These are phyloP conservation scores for Scutellaria galericulata DNA, from an alignment of 257 asterid genomes.

Conservation along the genomic window DNA sequence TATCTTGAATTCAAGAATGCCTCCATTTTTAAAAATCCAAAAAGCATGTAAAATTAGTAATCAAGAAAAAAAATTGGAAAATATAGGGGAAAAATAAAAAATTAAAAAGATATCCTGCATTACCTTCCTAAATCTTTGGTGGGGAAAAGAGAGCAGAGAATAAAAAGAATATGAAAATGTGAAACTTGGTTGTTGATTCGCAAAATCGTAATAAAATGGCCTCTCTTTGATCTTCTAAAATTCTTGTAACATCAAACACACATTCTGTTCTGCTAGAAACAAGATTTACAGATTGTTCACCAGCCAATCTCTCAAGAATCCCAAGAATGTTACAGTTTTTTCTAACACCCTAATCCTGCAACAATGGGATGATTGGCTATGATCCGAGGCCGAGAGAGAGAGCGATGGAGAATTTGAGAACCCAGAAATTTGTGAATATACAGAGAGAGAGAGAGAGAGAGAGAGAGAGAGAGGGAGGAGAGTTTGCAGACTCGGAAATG, in stretches of 20 bases:
- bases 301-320: constrained; percentile 33
- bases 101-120: neutral
- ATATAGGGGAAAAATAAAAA: neutral
- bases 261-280: neutral
- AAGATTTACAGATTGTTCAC: constrained; percentile 6
- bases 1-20: constrained; percentile 8
- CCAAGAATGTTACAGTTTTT: constrained; percentile 22
- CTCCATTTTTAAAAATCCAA: neutral
- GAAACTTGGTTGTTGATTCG: constrained; percentile 13
- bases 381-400: constrained; percentile 26
- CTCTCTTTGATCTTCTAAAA: constrained; percentile 29
- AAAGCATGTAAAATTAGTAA: neutral
- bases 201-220: constrained; percentile 11
- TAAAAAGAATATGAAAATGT: neutral
- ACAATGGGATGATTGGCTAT: constrained; percentile 46
- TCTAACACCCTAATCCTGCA: constrained; percentile 28
- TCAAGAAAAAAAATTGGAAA: neutral
- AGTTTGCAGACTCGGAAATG: neutral
- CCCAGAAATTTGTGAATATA: neutral
- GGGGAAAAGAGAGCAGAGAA: constrained; percentile 15
- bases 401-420: constrained; percentile 16
- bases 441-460: neutral
- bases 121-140: constrained; percentile 36
- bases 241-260: neutral
- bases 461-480: neutral